A percentile compares a stretch with the other conserved stretches of the same genome.
Evolutionary conservation across 805 yeast genomes (phyloP).

Genomic region (Saturnispora besseyi): DNA sequence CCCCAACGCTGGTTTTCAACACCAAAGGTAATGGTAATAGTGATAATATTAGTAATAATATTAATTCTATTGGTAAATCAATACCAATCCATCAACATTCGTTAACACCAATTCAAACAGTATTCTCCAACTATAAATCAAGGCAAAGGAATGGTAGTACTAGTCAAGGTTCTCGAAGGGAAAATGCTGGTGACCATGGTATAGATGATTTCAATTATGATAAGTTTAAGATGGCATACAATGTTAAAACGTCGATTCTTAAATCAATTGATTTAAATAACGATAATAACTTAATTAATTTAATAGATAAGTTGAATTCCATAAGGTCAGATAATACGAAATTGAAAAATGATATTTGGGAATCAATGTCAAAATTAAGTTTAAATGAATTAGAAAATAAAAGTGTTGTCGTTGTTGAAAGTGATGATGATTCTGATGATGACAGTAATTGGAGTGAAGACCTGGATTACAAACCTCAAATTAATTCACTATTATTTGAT

Average conservation of each 20-base stretch:
- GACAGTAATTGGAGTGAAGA: not conserved
- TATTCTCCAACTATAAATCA: not conserved
- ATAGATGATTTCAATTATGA: not conserved
- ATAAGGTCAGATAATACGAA: constrained; percentile 16
- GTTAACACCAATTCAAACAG: not conserved
- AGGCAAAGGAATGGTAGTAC: constrained; percentile 2
- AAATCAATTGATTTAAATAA: constrained; percentile 16
- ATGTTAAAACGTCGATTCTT: constrained; percentile 5
- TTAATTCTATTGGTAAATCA: not conserved
- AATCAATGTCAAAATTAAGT: constrained; percentile 10
- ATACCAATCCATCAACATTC: not conserved
- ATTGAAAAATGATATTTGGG: constrained; percentile 23
- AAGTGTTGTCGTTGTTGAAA: constrained; percentile 5
- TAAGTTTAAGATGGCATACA: not conserved
- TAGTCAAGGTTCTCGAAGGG: constrained; percentile 1
- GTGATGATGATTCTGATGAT: not conserved
- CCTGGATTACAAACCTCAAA: not conserved
- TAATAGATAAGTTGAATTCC: constrained; percentile 18
- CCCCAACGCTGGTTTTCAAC: not conserved
- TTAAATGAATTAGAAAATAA: not conserved
- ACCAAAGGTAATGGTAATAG: not conserved
- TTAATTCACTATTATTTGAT: constrained; percentile 1
- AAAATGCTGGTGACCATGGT: not conserved
- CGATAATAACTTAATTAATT: constrained; percentile 12
- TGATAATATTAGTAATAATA: not conserved